Evolutionary conservation across 805 yeast genomes (phyloP).

Genomic region (Candida chauliodis): DNA sequence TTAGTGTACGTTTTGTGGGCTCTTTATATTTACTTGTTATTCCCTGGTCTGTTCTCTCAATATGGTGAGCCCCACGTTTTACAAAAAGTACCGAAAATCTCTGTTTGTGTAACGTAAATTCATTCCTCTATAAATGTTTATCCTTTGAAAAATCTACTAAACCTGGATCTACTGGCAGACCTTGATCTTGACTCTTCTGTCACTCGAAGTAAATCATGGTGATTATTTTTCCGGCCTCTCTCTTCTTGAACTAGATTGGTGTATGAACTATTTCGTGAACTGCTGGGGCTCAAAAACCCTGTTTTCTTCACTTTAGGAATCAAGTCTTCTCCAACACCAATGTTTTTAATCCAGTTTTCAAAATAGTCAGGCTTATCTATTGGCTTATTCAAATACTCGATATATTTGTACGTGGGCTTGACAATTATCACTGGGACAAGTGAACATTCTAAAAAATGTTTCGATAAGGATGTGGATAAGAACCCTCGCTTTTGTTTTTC

Average conservation of each 20-base stretch:
- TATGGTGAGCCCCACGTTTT: background rate
- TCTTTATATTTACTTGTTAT: too few relatives aligned
- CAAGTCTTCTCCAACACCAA: slow-evolving; percentile 17
- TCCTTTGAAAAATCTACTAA: slow-evolving; percentile 10
- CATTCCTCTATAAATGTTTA: too few relatives aligned
- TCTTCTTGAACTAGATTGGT: slow-evolving; percentile 16
- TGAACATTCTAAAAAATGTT: slow-evolving; percentile 40
- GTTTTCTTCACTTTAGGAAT: slow-evolving; percentile 15
- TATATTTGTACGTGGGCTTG: slow-evolving; percentile 34
- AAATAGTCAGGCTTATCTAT: slow-evolving; percentile 34
- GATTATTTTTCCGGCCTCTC: slow-evolving; percentile 16
- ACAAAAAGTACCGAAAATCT: background rate
- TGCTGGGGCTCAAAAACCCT: slow-evolving; percentile 15
- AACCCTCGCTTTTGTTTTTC: slow-evolving; percentile 18
- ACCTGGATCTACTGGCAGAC: slow-evolving; percentile 15
- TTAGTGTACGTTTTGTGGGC: too few relatives aligned
- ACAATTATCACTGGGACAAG: slow-evolving; percentile 43
- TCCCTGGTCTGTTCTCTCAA: too few relatives aligned
- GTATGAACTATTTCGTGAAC: slow-evolving; percentile 16
- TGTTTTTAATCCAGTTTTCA: slow-evolving; percentile 28
- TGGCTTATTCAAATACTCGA: slow-evolving; percentile 27
- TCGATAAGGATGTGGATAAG: slow-evolving; percentile 33
- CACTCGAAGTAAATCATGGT: slow-evolving; percentile 5
- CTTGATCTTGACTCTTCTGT: slow-evolving; percentile 19
- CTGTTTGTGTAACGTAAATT: too few relatives aligned